Conservation (phyloP, 345 rosid species). For the Aquilaria malaccensis region DNA sequence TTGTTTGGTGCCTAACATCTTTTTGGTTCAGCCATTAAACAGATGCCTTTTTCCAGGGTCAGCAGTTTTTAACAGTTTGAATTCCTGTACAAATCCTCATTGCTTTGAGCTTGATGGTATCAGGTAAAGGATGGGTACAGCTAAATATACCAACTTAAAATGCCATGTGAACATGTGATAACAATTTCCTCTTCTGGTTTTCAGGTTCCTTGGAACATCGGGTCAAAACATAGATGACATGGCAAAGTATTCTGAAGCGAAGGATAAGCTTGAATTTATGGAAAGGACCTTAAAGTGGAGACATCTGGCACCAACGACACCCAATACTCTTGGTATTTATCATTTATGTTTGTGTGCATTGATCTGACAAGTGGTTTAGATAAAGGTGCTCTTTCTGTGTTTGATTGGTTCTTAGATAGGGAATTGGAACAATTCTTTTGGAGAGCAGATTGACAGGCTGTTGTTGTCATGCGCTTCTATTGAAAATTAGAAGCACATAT, state of each 20-base stretch:
- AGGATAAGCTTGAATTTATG: slow-evolving; percentile 71
- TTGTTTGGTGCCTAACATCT: slow-evolving; percentile 8
- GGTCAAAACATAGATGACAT: slow-evolving; percentile 97
- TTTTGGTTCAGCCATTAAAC: slow-evolving; percentile 64
- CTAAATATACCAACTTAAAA: background rate
- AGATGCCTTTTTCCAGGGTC: slow-evolving; percentile 95
- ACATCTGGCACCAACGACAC: slow-evolving; percentile 96
- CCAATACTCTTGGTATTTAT: slow-evolving; percentile 80
- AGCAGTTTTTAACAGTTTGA: slow-evolving; percentile 73
- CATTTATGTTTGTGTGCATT: background rate
- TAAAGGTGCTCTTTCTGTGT: too few relatives aligned
- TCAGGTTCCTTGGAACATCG: slow-evolving; percentile 98
- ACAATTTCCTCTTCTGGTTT: slow-evolving; percentile 14
- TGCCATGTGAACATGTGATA: slow-evolving; percentile 1
- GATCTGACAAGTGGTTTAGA: too few relatives aligned
- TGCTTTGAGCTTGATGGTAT: slow-evolving; percentile 81
- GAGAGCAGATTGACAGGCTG: too few relatives aligned
- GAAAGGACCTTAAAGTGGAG: slow-evolving; percentile 95
- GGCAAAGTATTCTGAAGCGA: slow-evolving; percentile 79
- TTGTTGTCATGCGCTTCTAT: too few relatives aligned
- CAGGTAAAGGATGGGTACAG: slow-evolving; percentile 35
- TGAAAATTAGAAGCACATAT: too few relatives aligned
- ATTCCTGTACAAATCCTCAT: slow-evolving; percentile 94
- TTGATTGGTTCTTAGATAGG: too few relatives aligned
- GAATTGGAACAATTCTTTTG: too few relatives aligned